These are phyloP conservation scores for Bauhinia variegata DNA, from an alignment of 306 rosid genomes.

Conservation along the genomic window DNA sequence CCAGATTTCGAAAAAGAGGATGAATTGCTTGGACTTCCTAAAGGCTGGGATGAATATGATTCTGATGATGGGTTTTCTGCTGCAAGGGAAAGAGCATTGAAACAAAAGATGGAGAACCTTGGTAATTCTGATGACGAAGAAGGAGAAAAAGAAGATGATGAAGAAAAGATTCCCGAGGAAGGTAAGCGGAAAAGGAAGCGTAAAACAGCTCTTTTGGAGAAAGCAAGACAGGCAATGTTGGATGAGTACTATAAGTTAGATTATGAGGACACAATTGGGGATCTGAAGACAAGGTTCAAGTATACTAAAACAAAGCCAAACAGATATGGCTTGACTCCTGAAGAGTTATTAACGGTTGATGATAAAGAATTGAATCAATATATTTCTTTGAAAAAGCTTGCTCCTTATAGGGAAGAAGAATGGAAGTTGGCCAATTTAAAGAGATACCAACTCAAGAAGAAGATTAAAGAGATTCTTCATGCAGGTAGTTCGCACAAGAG, in stretches of 20 bases:
- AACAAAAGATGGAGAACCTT: conserved; percentile 50
- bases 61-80: conserved; percentile 69
- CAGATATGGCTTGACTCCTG: conserved; percentile 64
- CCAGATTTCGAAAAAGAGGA: conserved; percentile 89
- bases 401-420: conserved; percentile 75
- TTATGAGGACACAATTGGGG: conserved; percentile 87
- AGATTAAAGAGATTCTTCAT: conserved; percentile 55
- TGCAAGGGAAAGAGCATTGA: conserved; percentile 62
- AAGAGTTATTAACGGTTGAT: conserved; percentile 65
- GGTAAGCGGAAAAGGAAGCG: conserved; percentile 72
- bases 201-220: conserved; percentile 77
- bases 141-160: conserved; percentile 31
- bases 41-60: conserved; percentile 64
- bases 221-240: conserved; percentile 82
- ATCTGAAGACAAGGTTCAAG: conserved; percentile 89
- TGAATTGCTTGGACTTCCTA: conserved; percentile 79
- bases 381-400: conserved; percentile 82
- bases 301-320: conserved; percentile 74
- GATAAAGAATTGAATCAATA: conserved; percentile 82
- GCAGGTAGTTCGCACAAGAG: conserved; percentile 38
- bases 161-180: conserved; percentile 41
- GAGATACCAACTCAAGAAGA: conserved; percentile 63
- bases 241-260: conserved; percentile 89
- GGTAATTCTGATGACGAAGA: conserved; percentile 41
- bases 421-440: conserved; percentile 75